A percentile compares a stretch with the other conserved stretches of the same genome.
Evolutionary conservation across 345 rosid genomes (phyloP).

Genomic region (Conringia planisiliqua): DNA sequence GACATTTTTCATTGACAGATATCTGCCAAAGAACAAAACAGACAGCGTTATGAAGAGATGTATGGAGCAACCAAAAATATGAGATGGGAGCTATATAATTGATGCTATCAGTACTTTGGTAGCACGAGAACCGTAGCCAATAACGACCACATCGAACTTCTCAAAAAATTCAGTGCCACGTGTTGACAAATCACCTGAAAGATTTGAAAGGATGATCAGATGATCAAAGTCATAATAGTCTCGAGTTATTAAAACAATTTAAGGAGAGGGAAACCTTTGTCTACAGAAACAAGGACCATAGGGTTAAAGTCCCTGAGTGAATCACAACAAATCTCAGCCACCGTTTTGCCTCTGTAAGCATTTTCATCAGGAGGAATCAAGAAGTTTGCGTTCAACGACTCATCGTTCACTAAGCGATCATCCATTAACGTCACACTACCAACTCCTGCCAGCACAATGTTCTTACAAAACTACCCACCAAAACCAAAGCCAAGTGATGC

Average conservation of each 20-base stretch:
- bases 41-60: neutral
- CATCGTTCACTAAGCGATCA: slow-evolving; percentile 59
- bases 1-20: slow-evolving; percentile 71
- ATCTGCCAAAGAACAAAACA: slow-evolving; percentile 40
- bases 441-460: slow-evolving; percentile 91
- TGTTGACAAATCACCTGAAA: slow-evolving; percentile 72
- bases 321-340: slow-evolving; percentile 81
- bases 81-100: neutral
- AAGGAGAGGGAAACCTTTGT: slow-evolving; percentile 48
- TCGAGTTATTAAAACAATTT: neutral
- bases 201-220: neutral
- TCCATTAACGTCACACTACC: slow-evolving; percentile 86
- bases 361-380: slow-evolving; percentile 65
- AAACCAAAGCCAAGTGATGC: neutral
- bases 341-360: slow-evolving; percentile 49
- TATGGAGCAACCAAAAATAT: neutral
- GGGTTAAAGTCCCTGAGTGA: slow-evolving; percentile 88
- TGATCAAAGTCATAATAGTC: neutral
- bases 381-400: slow-evolving; percentile 67
- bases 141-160: slow-evolving; percentile 71
- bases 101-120: slow-evolving; percentile 47
- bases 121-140: slow-evolving; percentile 60
- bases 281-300: slow-evolving; percentile 82
- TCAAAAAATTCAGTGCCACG: slow-evolving; percentile 52
- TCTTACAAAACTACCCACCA: slow-evolving; percentile 83